Conservation (phyloP, 176 grass and related monocot genomes). For the Phyllostachys edulis region DNA sequence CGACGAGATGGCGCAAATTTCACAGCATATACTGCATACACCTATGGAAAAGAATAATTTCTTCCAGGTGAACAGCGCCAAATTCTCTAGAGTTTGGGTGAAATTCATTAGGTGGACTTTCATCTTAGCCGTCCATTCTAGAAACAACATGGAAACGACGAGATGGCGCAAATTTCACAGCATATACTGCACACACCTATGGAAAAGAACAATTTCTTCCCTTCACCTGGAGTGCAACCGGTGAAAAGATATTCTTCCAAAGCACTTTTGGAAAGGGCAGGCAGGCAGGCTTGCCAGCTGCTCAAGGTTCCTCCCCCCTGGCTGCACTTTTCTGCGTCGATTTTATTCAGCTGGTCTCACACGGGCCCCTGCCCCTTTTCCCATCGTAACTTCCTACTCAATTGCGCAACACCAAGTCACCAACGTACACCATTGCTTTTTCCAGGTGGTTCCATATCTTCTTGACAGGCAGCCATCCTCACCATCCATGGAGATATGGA, state of each 20-base stretch:
- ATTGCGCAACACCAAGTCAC: not conserved
- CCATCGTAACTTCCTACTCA: not conserved
- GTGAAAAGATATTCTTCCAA: not conserved
- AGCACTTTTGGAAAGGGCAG: conserved; percentile 16
- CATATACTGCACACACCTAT: not conserved
- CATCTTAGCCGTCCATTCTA: not conserved
- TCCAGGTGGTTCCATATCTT: not conserved
- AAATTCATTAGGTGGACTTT: rapidly evolving
- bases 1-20: not conserved
- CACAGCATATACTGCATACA: not conserved
- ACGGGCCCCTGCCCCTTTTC: not conserved
- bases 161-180: not conserved
- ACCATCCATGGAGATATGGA: not conserved
- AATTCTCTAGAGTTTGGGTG: too few relatives aligned
- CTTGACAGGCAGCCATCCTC: not conserved
- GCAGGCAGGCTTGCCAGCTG: not conserved
- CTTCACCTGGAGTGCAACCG: not conserved
- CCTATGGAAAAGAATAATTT: not conserved
- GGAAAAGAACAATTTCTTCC: not conserved
- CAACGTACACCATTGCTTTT: not conserved
- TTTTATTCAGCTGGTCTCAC: not conserved
- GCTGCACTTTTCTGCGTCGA: not conserved
- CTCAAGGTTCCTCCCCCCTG: not conserved
- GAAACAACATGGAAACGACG: not conserved
- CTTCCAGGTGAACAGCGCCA: too few relatives aligned